These are phyloP conservation scores for Emmonsiellopsis sp. DNA, from an alignment of 2,329 filamentous ascomycete species.

Conservation along the genomic window DNA sequence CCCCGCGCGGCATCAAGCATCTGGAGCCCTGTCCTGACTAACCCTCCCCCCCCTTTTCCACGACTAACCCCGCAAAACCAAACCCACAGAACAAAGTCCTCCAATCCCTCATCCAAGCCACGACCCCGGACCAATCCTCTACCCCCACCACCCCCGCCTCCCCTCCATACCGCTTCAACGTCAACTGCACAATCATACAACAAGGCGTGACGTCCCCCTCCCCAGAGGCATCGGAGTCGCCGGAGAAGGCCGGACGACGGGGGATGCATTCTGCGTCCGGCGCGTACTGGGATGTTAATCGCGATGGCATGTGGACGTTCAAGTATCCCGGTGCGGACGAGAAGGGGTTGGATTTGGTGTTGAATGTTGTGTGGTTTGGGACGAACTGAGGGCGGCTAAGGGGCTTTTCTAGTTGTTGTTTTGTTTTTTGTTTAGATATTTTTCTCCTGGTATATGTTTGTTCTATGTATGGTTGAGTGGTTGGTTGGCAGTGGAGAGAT, in stretches of 20 bases:
- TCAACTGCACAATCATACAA: slow-evolving; percentile 98
- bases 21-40: neutral
- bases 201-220: slow-evolving; percentile 65
- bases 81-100: slow-evolving; percentile 29
- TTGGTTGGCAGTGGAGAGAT: neutral
- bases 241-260: slow-evolving; percentile 63
- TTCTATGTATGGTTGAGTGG: neutral
- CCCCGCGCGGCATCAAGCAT: neutral
- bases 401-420: neutral
- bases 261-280: slow-evolving; percentile 51
- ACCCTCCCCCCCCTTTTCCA: neutral
- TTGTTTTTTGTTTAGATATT: neutral
- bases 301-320: slow-evolving; percentile 46
- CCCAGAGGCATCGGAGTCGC: slow-evolving; percentile 38
- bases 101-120: slow-evolving; percentile 34
- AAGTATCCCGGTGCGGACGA: slow-evolving; percentile 40
- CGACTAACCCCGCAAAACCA: neutral
- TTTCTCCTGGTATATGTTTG: neutral
- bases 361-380: slow-evolving; percentile 42
- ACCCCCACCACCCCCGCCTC: slow-evolving; percentile 25
- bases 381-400: slow-evolving; percentile 16
- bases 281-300: slow-evolving; percentile 43
- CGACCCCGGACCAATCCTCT: slow-evolving; percentile 26
- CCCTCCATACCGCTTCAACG: slow-evolving; percentile 81
- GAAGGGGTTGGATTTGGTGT: slow-evolving; percentile 40